Percentiles rank a stretch among this genome's conserved stretches.
phyloP scores from a whole-genome alignment of 2,329 filamentous ascomycete species.

The Epichloe gansuensis region DNA sequence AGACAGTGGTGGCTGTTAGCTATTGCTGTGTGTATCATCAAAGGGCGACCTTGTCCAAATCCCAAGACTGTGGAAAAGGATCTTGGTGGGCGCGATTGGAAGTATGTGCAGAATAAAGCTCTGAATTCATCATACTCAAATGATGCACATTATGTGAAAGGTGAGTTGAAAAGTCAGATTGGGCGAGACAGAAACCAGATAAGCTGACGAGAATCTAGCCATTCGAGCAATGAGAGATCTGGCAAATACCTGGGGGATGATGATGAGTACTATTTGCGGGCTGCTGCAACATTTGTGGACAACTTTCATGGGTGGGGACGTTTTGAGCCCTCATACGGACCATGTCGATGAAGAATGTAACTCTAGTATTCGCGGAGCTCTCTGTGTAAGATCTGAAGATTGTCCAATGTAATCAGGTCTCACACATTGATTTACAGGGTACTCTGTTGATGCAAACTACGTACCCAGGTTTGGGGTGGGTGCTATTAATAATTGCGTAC shows the following conservation, averaged over 20 bases:
- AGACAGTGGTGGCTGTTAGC: conserved; percentile 85
- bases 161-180: conserved; percentile 26
- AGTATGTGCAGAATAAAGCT: conserved; percentile 60
- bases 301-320: conserved; percentile 64
- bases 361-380: too few relatives aligned
- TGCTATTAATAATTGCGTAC: too few relatives aligned
- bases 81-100: conserved; percentile 59
- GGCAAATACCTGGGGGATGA: conserved; percentile 63
- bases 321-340: conserved; percentile 14
- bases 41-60: conserved; percentile 60
- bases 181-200: background rate
- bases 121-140: conserved; percentile 53
- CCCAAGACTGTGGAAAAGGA: conserved; percentile 49
- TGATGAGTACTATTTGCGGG: conserved; percentile 51
- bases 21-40: conserved; percentile 63
- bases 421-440: too few relatives aligned
- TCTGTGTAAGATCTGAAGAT: too few relatives aligned
- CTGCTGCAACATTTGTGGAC: conserved; percentile 60
- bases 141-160: conserved; percentile 80
- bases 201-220: conserved; percentile 26
- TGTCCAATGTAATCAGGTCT: too few relatives aligned
- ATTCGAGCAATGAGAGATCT: conserved; percentile 65
- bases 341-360: background rate
- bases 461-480: too few relatives aligned
- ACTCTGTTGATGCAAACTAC: too few relatives aligned